These are phyloP conservation scores for Eucalyptus urophylla DNA, from an alignment of 345 rosid species.

Conservation along the genomic window DNA sequence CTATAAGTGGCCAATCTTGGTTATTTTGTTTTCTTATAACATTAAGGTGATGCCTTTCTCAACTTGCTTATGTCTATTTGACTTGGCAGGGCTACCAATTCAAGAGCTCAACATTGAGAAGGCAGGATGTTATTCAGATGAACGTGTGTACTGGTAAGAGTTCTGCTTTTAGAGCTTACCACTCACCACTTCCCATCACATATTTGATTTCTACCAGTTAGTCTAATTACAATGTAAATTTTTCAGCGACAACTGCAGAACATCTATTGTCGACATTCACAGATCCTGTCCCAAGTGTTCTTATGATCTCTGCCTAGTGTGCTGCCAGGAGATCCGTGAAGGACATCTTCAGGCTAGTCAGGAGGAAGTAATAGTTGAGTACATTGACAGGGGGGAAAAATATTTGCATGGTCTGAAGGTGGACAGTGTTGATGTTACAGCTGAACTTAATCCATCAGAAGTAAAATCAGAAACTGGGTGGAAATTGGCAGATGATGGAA, in stretches of 20 bases:
- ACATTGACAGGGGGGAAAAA: neutral
- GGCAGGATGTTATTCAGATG: conserved; percentile 1
- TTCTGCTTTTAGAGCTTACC: neutral
- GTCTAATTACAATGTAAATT: neutral
- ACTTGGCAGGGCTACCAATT: conserved; percentile 3
- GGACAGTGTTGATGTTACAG: neutral
- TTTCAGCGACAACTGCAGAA: conserved; percentile 29
- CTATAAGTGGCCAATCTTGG: neutral
- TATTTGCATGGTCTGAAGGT: conserved; percentile 19
- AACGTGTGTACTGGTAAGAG: conserved; percentile 27
- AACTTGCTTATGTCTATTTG: neutral
- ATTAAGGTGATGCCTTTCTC: neutral
- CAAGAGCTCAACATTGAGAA: neutral
- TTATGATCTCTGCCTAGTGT: conserved; percentile 26
- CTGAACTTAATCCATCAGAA: neutral
- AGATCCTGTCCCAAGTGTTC: conserved; percentile 26
- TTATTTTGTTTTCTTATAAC: neutral
- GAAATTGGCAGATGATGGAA: conserved; percentile 25
- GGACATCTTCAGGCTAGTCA: conserved; percentile 13
- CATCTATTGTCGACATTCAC: conserved; percentile 27
- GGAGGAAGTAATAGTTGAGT: conserved; percentile 1
- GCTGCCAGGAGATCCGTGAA: conserved; percentile 22
- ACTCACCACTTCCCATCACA: neutral
- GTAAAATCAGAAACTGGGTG: conserved; percentile 2
- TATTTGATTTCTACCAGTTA: neutral